A percentile compares a stretch with the other conserved stretches of the same genome.
These are phyloP conservation scores for Hymenoscyphus scutula DNA, from an alignment of 2,329 filamentous ascomycete genomes.

Conservation along the genomic window DNA sequence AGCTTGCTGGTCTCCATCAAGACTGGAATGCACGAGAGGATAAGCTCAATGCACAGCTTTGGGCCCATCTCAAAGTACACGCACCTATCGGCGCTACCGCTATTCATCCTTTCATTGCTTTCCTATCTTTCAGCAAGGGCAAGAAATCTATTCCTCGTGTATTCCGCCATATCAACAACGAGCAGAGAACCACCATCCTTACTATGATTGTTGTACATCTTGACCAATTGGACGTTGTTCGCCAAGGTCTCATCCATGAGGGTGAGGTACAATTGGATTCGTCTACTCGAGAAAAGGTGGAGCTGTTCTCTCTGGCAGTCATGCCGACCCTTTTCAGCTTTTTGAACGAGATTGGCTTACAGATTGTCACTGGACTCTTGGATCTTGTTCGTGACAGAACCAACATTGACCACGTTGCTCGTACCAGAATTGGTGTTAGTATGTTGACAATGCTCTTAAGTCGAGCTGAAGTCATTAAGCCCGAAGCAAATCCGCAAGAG, in stretches of 20 bases:
- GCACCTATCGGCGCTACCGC: conserved; percentile 79
- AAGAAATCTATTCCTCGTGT: conserved; percentile 94
- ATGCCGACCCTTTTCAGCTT: conserved; percentile 89
- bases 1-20: conserved; percentile 69
- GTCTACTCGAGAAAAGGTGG: conserved; percentile 83
- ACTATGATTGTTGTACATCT: conserved; percentile 95
- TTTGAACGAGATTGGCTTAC: conserved; percentile 84
- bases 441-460: conserved; percentile 93
- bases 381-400: conserved; percentile 73
- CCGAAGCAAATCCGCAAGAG: conserved; percentile 65
- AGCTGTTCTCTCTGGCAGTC: conserved; percentile 82
- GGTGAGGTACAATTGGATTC: conserved; percentile 72
- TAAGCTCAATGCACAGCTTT: conserved; percentile 75
- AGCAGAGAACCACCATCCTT: conserved; percentile 90
- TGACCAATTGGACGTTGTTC: conserved; percentile 86
- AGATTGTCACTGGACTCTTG: conserved; percentile 86
- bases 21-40: conserved; percentile 75
- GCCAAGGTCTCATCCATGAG: conserved; percentile 70
- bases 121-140: conserved; percentile 90
- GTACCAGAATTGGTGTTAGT: conserved; percentile 82
- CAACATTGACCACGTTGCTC: conserved; percentile 79
- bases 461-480: conserved; percentile 88
- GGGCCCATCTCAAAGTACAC: conserved; percentile 86
- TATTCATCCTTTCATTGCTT: conserved; percentile 91
- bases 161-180: conserved; percentile 87